Evolutionary conservation across 1,284 basidiomycete genomes (phyloP).

Genomic region (Psilocybe mexicana): DNA sequence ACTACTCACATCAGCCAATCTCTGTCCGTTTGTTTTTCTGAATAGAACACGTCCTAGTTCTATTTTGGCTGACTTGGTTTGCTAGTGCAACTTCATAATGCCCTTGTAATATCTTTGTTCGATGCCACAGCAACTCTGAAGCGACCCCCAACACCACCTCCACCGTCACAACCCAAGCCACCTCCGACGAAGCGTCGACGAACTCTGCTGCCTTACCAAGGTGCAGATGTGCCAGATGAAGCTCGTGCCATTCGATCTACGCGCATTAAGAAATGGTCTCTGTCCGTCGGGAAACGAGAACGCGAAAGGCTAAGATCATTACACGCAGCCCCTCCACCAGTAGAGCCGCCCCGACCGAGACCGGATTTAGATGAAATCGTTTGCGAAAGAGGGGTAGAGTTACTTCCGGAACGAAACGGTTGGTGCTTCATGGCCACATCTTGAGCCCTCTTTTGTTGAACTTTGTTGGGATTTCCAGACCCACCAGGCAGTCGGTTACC

Average conservation of each 20-base stretch:
- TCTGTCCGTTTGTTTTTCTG: conserved; percentile 42
- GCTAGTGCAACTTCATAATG: conserved; percentile 76
- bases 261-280: conserved; percentile 73
- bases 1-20: conserved; percentile 59
- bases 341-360: conserved; percentile 43
- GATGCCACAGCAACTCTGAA: conserved; percentile 69
- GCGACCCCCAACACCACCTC: conserved; percentile 62
- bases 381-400: conserved; percentile 64
- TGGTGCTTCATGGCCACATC: conserved; percentile 39
- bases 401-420: conserved; percentile 57
- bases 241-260: conserved; percentile 54
- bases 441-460: conserved; percentile 1
- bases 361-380: conserved; percentile 65
- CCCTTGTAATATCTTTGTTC: conserved; percentile 77
- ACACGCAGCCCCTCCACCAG: conserved; percentile 33
- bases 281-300: conserved; percentile 70
- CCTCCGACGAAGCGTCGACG: conserved; percentile 74
- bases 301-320: conserved; percentile 66
- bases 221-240: conserved; percentile 53
- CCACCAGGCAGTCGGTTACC: conserved; percentile 69
- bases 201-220: conserved; percentile 65
- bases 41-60: too few species aligned
- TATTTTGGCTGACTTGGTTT: too few species aligned
- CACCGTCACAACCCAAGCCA: conserved; percentile 58
- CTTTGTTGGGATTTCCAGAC: conserved; percentile 38